These are phyloP conservation scores for Candida freyschussii DNA, from an alignment of 1,139 yeast genomes.

Conservation along the genomic window DNA sequence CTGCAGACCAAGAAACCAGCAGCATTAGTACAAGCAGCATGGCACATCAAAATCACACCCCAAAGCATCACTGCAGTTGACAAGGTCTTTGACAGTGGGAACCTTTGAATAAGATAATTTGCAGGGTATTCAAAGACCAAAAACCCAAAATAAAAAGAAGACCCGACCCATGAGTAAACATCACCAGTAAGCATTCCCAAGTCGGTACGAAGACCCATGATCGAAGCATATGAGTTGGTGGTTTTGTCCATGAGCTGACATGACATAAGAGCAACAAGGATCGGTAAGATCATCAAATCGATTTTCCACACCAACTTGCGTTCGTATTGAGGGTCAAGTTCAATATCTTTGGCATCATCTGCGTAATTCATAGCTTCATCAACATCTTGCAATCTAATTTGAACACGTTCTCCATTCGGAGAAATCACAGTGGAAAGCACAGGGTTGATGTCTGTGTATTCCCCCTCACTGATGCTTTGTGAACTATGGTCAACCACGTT, in stretches of 20 bases:
- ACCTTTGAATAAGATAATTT: conserved; percentile 35
- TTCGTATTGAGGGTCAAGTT: conserved; percentile 12
- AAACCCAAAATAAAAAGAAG: conserved; percentile 44
- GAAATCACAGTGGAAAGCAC: conserved; percentile 15
- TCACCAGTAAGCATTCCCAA: conserved; percentile 31
- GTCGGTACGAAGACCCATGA: conserved; percentile 38
- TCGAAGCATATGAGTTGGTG: conserved; percentile 29
- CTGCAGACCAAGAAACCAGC: conserved; percentile 29
- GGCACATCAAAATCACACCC: conserved; percentile 44
- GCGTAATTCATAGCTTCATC: conserved; percentile 30
- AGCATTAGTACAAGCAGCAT: conserved; percentile 38
- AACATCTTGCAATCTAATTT: conserved; percentile 21
- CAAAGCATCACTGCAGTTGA: conserved; percentile 36
- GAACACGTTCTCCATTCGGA: conserved; percentile 11
- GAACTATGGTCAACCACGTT: too few relatives aligned
- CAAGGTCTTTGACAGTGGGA: conserved; percentile 36
- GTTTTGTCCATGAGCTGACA: conserved; percentile 22
- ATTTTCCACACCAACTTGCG: conserved; percentile 11
- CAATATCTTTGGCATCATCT: conserved; percentile 7
- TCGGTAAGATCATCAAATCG: conserved; percentile 14
- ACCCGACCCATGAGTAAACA: conserved; percentile 44
- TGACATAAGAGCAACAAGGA: conserved; percentile 19
- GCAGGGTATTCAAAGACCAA: conserved; percentile 28
- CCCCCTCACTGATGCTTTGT: conserved; percentile 7
- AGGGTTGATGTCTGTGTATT: conserved; percentile 7